These are phyloP conservation scores for Aspergillus saccharolyticus DNA, from an alignment of 495 filamentous ascomycete species.

Conservation along the genomic window DNA sequence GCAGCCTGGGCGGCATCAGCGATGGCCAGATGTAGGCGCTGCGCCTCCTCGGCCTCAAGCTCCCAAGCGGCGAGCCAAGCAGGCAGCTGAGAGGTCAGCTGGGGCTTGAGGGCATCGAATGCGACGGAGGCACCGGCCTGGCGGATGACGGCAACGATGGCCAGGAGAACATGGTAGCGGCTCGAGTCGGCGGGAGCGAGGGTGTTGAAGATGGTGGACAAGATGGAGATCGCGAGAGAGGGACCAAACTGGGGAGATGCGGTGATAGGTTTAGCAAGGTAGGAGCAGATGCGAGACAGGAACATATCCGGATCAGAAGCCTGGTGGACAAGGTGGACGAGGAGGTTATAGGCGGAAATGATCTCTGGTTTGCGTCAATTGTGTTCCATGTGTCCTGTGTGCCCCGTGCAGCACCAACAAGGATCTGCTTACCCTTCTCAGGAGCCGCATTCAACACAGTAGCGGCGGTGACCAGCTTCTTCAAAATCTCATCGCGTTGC, in stretches of 20 bases:
- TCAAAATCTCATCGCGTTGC: conserved; percentile 79
- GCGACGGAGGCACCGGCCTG: conserved; percentile 57
- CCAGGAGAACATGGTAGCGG: conserved; percentile 83
- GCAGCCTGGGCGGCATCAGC: conserved; percentile 72
- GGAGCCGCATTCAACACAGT: conserved; percentile 69
- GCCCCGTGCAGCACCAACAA: neutral
- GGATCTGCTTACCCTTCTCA: conserved; percentile 65
- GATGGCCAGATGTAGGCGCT: conserved; percentile 73
- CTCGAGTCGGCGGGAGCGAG: conserved; percentile 66
- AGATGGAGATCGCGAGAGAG: conserved; percentile 75
- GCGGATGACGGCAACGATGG: conserved; percentile 76
- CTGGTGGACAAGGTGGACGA: conserved; percentile 86
- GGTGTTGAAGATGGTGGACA: conserved; percentile 97
- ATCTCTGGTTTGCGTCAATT: conserved; percentile 58
- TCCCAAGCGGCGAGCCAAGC: conserved; percentile 82
- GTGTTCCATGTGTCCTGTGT: conserved; percentile 14
- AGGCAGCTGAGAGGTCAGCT: conserved; percentile 69
- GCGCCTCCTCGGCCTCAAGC: conserved; percentile 69
- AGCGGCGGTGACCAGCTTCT: conserved; percentile 77
- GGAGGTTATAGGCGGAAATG: conserved; percentile 88
- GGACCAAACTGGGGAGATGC: conserved; percentile 80
- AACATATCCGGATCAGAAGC: conserved; percentile 76
- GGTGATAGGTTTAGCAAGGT: conserved; percentile 79
- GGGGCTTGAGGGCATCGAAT: conserved; percentile 75
- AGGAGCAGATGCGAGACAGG: conserved; percentile 78